Conservation (phyloP, 352 stramenopile genomes). For the Chloridella minuta region DNA sequence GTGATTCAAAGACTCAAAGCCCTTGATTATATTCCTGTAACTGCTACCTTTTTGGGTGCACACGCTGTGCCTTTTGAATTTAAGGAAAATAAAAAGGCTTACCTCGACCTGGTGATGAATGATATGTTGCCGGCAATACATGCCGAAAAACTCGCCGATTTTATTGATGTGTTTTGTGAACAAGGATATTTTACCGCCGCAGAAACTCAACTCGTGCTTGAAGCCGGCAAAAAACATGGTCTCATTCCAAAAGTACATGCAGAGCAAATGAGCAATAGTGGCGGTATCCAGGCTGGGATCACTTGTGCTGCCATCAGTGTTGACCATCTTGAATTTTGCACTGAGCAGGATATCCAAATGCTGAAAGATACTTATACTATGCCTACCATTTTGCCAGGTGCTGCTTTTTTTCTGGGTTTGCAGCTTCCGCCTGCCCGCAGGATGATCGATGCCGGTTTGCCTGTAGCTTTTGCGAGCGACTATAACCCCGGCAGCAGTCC, state of each 20-base stretch:
- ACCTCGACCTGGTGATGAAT: slow-evolving; percentile 17
- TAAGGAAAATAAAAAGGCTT: slow-evolving; percentile 16
- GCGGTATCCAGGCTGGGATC: background rate
- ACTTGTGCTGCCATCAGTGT: slow-evolving; percentile 14
- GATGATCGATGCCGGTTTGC: slow-evolving; percentile 18
- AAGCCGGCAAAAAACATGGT: background rate
- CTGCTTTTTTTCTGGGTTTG: slow-evolving; percentile 17
- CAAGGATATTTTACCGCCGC: background rate
- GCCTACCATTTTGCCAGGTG: slow-evolving; percentile 14
- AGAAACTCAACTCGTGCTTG: background rate
- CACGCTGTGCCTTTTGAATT: slow-evolving; percentile 13
- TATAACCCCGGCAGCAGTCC: slow-evolving; percentile 17
- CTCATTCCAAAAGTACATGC: background rate
- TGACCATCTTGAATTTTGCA: slow-evolving; percentile 20
- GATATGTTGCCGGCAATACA: slow-evolving; percentile 16
- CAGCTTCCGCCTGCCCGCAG: slow-evolving; percentile 15
- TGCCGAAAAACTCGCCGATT: slow-evolving; percentile 14
- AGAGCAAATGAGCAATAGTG: background rate
- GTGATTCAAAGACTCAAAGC: slow-evolving; percentile 18
- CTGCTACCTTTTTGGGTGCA: slow-evolving; percentile 18
- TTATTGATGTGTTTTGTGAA: slow-evolving; percentile 19
- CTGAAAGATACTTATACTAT: slow-evolving; percentile 16
- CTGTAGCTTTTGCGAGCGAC: slow-evolving; percentile 15
- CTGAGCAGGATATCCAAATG: slow-evolving; percentile 13
- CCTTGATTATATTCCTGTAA: slow-evolving; percentile 13